Evolutionary conservation across 345 rosid species (phyloP), one percentile per base, ranked within the genome.

Genomic region (Eucalyptus urophylla): DNA sequence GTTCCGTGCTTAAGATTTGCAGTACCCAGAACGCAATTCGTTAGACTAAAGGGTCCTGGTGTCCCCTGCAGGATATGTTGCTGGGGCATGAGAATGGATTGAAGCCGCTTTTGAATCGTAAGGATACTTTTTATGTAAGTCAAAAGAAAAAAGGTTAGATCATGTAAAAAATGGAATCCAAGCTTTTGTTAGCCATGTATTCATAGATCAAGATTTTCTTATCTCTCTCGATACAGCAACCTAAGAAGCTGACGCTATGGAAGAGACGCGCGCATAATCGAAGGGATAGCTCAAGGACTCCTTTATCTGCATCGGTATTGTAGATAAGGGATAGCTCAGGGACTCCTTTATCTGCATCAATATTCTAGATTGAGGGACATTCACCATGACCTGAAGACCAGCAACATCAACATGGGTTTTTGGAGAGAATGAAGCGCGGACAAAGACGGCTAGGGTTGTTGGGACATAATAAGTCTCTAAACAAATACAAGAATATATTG

Each of bases 331-430:
- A 51, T 51, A 51, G 21, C 21, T 51, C 21, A 2, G 54, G 90
- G 88, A 11, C 49, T 91, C 45, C 76, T 90, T 5, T 92, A 92
- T 58, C 88, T 92, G 22, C 93, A 91, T 47, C 45, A 89, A 50
- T 90, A 92, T 5, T 89, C 92, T 11, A 69, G 92, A 69, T 56
- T 89, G n/a, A 91, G 40, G 87, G 89, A 88, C 44, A 89, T 92
- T 21, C 92, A 90, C 19, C 69, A 91, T 44, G 92, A 92, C 44
- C 80, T 91, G 22, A 92, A 90, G 54, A 11, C 89, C 15, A 88
- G 91, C 83, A 90, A 92, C 76, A 80, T 90, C n/a, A n/a, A n/a
- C n/a, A n/a, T n/a, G 86, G 45, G 90, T 89, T 37, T 92, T 91
- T 16, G 56, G 85, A 17, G 91, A 69, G 87, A 88, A 90, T 15